Base-by-base conservation (phyloP, 108 stramenopile species). In the Nitzschia putrida region DNA sequence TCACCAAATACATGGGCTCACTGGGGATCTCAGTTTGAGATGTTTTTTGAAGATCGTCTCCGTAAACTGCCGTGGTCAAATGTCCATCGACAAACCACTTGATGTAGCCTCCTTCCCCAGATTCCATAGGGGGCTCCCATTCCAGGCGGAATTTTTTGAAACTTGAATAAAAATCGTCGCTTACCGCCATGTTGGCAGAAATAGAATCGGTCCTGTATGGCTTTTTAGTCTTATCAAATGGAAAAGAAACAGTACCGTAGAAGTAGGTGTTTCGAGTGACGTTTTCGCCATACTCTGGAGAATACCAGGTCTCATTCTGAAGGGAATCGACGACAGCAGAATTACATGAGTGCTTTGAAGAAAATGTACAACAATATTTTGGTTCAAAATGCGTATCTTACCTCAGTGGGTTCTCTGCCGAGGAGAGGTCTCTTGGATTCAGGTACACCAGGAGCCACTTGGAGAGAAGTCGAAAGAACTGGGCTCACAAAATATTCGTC, bases 1-100 rank as follows among this genome's bases (percentile, higher is more conserved):
- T 83, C 12, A 93, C 63, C 6, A 93, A 41, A 69, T 93, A 90
- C 92, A 93, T 93, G 0, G 92, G 88, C 59, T 93, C 92, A 65
- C 80, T 80, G 1, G 92, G 89, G 22, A 93, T 93, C 71, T 86
- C 78, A 12, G 87, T 82, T 9, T 78, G 64, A 13, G 84, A 85
- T 40, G 90, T 51, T 8, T 12, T 14, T 18, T 75, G 50, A 34
- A 93, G 73, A 40, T 57, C 78, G 25, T 82, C 64, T 0, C 86
- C 87, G 10, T 65, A 55, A 13, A 93, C 71, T 3, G 85, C 86
- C 61, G 71, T 89, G 9, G 87, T 50, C 24, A 87, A 79, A 37
- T 79, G 53, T 9, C 61, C 85, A 52, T 93, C 89, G 24, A 85
- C 66, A 58, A 73, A 93, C 92, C 92, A 93, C 49, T 76, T 79